These are phyloP conservation scores for Rhizodiscina lignyota DNA, from an alignment of 495 filamentous ascomycete species.

Conservation along the genomic window DNA sequence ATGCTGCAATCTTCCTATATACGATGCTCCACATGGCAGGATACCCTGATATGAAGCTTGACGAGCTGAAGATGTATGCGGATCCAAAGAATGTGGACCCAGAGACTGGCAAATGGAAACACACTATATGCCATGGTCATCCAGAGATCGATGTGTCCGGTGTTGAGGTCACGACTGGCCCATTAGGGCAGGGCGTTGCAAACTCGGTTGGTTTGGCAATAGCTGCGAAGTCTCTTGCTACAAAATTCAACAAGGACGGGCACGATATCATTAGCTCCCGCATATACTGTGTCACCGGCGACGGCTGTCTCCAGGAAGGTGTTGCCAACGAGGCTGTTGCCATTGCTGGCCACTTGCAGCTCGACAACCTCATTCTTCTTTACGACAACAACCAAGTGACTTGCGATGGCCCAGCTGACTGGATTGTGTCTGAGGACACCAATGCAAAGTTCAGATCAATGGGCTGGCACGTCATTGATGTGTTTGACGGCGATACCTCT, in stretches of 20 bases:
- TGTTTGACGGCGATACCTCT: constrained; percentile 35
- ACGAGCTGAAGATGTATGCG: constrained; percentile 38
- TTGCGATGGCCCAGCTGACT: constrained; percentile 41
- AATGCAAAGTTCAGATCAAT: constrained; percentile 40
- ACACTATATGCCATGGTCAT: constrained; percentile 37
- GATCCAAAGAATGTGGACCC: too few relatives aligned
- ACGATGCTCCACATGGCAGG: constrained; percentile 38
- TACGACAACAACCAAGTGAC: constrained; percentile 47
- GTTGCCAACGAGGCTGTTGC: constrained; percentile 39
- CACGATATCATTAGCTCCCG: constrained; percentile 31
- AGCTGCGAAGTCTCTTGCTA: constrained; percentile 37
- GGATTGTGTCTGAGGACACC: constrained; percentile 39
- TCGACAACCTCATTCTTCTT: constrained; percentile 38
- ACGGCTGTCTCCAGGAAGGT: constrained; percentile 42
- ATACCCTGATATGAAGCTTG: constrained; percentile 41
- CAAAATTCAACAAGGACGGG: constrained; percentile 34
- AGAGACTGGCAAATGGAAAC: constrained; percentile 35
- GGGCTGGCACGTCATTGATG: constrained; percentile 40
- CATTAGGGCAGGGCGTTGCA: constrained; percentile 40
- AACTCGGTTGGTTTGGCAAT: constrained; percentile 45
- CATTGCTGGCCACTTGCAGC: constrained; percentile 35
- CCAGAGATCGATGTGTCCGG: constrained; percentile 44
- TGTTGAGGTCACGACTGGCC: constrained; percentile 46
- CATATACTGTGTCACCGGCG: constrained; percentile 41
- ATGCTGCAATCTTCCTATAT: constrained; percentile 44